Conservation (phyloP, 768 basidiomycete species). For the Candolleomyces eurysporus region DNA sequence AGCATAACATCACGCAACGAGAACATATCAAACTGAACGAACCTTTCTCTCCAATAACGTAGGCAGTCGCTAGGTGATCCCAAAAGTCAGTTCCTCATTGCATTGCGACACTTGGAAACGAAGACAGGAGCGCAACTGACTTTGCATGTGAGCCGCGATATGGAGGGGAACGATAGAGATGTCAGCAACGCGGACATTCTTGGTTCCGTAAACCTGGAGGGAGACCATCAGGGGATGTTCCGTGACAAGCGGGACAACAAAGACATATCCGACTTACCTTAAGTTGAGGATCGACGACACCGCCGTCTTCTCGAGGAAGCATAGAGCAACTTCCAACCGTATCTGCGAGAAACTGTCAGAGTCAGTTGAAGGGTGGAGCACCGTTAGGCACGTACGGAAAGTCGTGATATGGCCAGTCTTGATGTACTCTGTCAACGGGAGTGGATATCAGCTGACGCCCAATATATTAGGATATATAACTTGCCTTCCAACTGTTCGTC, state of each 20-base stretch:
- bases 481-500: constrained; percentile 35
- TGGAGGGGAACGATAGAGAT: constrained; percentile 54
- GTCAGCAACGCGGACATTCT: constrained; percentile 54
- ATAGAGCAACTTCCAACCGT: constrained; percentile 49
- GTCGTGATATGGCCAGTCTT: constrained; percentile 21
- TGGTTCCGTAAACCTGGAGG: constrained; percentile 52
- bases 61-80: constrained; percentile 33
- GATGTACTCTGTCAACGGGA: constrained; percentile 18
- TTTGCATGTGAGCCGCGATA: constrained; percentile 44
- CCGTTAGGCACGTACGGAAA: constrained; percentile 19
- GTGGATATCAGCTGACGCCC: neutral
- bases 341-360: constrained; percentile 26
- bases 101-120: neutral
- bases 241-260: no score
- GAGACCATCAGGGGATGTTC: neutral
- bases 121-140: constrained; percentile 20
- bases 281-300: constrained; percentile 49
- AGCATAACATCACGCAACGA: neutral
- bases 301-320: constrained; percentile 48
- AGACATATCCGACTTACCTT: constrained; percentile 27
- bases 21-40: neutral
- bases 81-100: no score
- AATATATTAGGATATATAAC: neutral
- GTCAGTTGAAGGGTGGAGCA: neutral
- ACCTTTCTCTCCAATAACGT: constrained; percentile 51